Evolutionary conservation across 2,329 filamentous ascomycete genomes (phyloP).

Genomic region (Beauveria varroae): DNA sequence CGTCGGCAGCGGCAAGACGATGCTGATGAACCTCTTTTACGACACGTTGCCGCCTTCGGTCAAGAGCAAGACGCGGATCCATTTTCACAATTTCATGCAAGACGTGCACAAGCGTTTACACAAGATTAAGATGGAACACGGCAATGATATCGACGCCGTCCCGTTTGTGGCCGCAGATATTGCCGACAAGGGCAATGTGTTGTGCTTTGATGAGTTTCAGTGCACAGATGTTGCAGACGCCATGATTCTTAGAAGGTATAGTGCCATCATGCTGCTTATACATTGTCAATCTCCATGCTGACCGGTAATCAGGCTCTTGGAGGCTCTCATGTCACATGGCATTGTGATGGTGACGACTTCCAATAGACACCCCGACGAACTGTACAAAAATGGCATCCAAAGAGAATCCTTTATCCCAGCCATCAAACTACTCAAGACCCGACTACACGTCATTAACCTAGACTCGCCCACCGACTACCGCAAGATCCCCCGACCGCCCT

Average conservation of each 20-base stretch:
- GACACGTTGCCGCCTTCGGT: slow-evolving; percentile 81
- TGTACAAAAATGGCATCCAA: slow-evolving; percentile 98
- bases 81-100: slow-evolving; percentile 99
- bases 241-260: slow-evolving; percentile 81
- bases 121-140: slow-evolving; percentile 80
- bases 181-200: slow-evolving; percentile 71
- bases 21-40: slow-evolving; percentile 98
- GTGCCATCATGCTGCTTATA: neutral
- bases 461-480: slow-evolving; percentile 95
- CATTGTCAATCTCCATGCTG: neutral
- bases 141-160: slow-evolving; percentile 81
- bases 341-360: slow-evolving; percentile 93
- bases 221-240: slow-evolving; percentile 97
- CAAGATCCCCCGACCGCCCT: slow-evolving; percentile 88
- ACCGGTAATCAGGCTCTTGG: slow-evolving; percentile 55
- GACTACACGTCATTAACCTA: slow-evolving; percentile 84
- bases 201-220: slow-evolving; percentile 99
- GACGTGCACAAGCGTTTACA: slow-evolving; percentile 89
- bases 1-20: slow-evolving; percentile 95
- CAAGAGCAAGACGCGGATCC: slow-evolving; percentile 78
- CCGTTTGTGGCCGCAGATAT: slow-evolving; percentile 94
- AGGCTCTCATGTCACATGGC: slow-evolving; percentile 91
- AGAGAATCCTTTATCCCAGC: slow-evolving; percentile 91
- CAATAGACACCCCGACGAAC: slow-evolving; percentile 90
- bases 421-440: slow-evolving; percentile 81